phyloP scores from a whole-genome alignment of 345 rosid species.

The Hevea brasiliensis region DNA sequence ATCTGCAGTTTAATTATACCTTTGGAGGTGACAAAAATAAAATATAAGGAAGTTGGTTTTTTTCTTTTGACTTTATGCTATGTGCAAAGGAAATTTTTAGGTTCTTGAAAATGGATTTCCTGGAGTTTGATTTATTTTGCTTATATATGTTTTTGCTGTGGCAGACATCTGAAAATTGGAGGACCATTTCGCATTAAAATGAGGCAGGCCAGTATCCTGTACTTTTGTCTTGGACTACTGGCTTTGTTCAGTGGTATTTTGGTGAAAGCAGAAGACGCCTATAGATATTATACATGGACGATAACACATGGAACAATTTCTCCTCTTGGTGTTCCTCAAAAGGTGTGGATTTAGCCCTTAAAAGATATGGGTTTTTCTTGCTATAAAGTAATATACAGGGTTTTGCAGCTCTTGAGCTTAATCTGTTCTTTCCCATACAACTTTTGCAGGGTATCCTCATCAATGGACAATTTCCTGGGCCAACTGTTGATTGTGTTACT shows the following conservation, averaged over 20 bases:
- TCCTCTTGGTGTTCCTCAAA: constrained; percentile 47
- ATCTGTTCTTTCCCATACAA: neutral
- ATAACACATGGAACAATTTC: constrained; percentile 59
- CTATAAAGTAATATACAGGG: too few relatives aligned
- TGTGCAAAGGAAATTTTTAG: too few relatives aligned
- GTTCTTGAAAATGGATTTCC: too few relatives aligned
- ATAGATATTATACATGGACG: constrained; percentile 58
- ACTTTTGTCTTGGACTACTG: constrained; percentile 34
- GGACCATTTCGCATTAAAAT: constrained; percentile 24
- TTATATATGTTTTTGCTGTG: neutral
- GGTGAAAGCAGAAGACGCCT: constrained; percentile 62
- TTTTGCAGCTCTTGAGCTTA: too few relatives aligned
- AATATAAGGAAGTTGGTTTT: too few relatives aligned
- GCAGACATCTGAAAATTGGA: constrained; percentile 21
- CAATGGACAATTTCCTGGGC: constrained; percentile 90
- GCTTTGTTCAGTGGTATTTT: constrained; percentile 26
- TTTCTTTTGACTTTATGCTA: too few relatives aligned
- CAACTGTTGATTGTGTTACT: constrained; percentile 67
- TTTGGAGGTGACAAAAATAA: too few relatives aligned
- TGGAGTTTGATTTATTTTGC: too few relatives aligned
- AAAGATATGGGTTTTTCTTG: too few relatives aligned
- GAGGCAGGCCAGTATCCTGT: constrained; percentile 29
- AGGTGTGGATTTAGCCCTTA: constrained; percentile 10
- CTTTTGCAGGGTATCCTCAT: constrained; percentile 71
- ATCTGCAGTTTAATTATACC: too few relatives aligned